phyloP scores from a whole-genome alignment of 2,329 filamentous ascomycete genomes.

The Fusarium equiseti region DNA sequence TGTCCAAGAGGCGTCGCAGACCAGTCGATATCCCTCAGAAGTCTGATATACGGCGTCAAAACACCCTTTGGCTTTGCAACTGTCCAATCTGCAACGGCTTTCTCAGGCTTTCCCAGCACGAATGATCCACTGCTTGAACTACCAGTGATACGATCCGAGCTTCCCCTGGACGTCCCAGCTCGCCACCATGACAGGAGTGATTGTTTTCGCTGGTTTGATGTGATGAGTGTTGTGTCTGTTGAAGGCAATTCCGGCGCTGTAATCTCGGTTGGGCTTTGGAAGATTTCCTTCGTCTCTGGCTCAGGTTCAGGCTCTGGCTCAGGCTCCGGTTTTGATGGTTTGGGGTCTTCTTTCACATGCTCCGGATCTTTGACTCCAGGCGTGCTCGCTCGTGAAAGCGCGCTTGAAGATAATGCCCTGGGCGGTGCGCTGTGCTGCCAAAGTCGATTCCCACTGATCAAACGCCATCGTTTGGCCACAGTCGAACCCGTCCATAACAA shows the following conservation, averaged over 20 bases:
- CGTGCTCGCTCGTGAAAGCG: neutral
- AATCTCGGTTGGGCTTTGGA: neutral
- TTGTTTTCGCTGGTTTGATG: neutral
- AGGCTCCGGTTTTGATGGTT: neutral
- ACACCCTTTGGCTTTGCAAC: slow-evolving; percentile 47
- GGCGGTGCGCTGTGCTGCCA: slow-evolving; percentile 42
- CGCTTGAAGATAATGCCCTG: slow-evolving; percentile 4
- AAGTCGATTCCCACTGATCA: slow-evolving; percentile 56
- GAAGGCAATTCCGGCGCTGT: neutral
- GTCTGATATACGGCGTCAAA: slow-evolving; percentile 48
- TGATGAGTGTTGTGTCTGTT: slow-evolving; percentile 2
- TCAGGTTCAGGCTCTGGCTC: neutral
- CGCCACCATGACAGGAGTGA: neutral
- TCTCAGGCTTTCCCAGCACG: slow-evolving; percentile 49
- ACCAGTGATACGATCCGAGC: slow-evolving; percentile 46
- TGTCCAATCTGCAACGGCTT: slow-evolving; percentile 54
- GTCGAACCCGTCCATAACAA: slow-evolving; percentile 56
- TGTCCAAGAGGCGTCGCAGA: slow-evolving; percentile 57
- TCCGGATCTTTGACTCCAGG: neutral
- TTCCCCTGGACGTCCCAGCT: slow-evolving; percentile 29
- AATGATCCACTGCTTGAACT: slow-evolving; percentile 49
- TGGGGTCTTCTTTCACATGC: neutral
- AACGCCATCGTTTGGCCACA: slow-evolving; percentile 54
- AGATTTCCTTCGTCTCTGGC: neutral
- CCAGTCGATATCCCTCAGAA: slow-evolving; percentile 57